Base-by-base conservation (phyloP, 1,284 basidiomycete species). In the Puccinia coronata region DNA sequence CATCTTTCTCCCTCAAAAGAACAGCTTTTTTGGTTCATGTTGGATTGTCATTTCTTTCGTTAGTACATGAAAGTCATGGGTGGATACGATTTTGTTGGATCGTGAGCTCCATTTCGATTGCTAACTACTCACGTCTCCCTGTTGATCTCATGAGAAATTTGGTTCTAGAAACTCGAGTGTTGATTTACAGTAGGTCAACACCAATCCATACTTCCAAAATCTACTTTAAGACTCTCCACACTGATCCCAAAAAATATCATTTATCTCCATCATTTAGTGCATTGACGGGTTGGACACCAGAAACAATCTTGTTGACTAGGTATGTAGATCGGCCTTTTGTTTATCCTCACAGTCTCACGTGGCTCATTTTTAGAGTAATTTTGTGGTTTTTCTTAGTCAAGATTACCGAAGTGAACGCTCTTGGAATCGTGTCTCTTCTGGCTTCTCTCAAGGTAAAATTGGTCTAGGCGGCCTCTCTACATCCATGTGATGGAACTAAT, bases 51-150 rank as follows among this genome's bases (percentile, higher is more conserved):
- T 63, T 31, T 57, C 61, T 36, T 36, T 6, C 36, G 31, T 31
- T 57, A 80, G 77, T 80, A 80, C 55, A 70, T 80, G 65, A 80
- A 70, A 63, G 77, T 80, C 8, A 71, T 80, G 77, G 77, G 67
- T 34, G 77, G 77, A 51, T 80, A 80, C 31, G 77, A 80, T 61
- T 80, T 80, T 63, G 57, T 80, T 34, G 77, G 77, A 70, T 80
- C 77, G 77, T 72, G 25, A 70, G 77, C 51, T 25, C 25, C 36
- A 8, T 25, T 51, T 31, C 4, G n/a, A 31, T 53, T 59, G 31
- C 47, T 25, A 18, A 1, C 49, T 6, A 61, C 20, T 41, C 28
- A 49, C 39, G 31, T 47, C 25, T 34, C 61, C 43, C 25, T 9
- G 49, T 57, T 57, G n/a, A 36, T 18, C 70, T 41, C 25, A 77